Base-by-base conservation (phyloP, 176 grass and related monocot species). In the Bothriochloa decipiens region DNA sequence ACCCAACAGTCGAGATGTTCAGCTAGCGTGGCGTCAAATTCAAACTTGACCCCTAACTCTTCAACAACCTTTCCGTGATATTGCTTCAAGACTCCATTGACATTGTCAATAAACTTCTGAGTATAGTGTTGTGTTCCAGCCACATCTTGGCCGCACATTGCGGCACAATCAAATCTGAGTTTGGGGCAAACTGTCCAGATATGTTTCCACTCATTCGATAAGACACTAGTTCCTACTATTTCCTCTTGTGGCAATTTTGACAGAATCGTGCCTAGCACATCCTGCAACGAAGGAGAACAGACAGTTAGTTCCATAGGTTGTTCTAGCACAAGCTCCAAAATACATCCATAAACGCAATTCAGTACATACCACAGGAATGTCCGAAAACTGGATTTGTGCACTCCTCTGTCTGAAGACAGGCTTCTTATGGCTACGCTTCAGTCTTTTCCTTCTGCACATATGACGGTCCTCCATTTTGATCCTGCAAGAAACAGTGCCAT, bases 231-330 rank as follows among this genome's bases (percentile, higher is more conserved):
- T 22, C 67, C 60, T 28, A 72, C 75, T 8, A 12, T n/a, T 1
- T 86, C 84, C 40, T 72, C 72, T 13, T 10, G 28, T 28, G 52
- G 25, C 53, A 86, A 27, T 26, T 79, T 69, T 20, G 75, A 79
- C n/a, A 86, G 41, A 62, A 78, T 37, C 6, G 9, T 45, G 10
- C 8, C 25, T 18, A 79, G 5, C 45, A 81, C 65, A 37, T 81
- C 57, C 76, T 78, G 35, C 72, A 75, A 7, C 3, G 15, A 74
- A 64, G 6, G 33, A 39, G 17, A 2, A 9, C 10, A 29, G 2
- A 16, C 7, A 63, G 63, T n/a, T n/a, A n/a, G 4, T 46, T 43
- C 2, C 11, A 46, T 1, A 46, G 6, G 10, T 16, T 46, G 41
- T 27, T 27, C 11, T 27, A 72, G 2, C 13, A 3, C 25, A 28